Evolutionary conservation across 2,329 filamentous ascomycete genomes (phyloP), one percentile per base, ranked within the genome.

Genomic region (Paecilomyces sp.): DNA sequence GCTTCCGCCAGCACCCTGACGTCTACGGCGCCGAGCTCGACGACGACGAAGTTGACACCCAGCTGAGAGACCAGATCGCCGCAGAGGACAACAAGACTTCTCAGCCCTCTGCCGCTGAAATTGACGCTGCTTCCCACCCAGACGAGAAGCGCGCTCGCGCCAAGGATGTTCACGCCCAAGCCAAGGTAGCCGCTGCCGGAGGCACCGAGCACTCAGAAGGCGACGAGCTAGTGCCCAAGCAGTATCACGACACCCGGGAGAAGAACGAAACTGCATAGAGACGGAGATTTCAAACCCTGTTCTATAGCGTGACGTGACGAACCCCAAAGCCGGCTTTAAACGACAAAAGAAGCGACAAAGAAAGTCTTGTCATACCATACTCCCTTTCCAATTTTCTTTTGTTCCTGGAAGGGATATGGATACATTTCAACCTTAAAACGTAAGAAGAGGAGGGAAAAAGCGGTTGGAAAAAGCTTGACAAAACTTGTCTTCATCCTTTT

Each of bases 1-100:
- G 94, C 81, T 99, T 99, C 84, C 86, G 92, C 67, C 80, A 87
- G 73, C 90, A 97, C 75, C 94, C 94, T 22, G 94, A 97, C 52
- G 83, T 97, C 61, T 99, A 99, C 76, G 92, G 92, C 61, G 84
- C 89, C 52, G 93, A 97, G 74, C 81, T 97, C 18, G 88, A 89
- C 34, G 89, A 92, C 55, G 92, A 95, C 22, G 83, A 86, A 54
- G 78, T 79, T 41, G 73, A 77, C 59, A 69, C 67, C 59, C 74
- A 67, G 61, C 65, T 74, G 31, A 67, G 70, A 36, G 67, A 71
- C 11, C 65, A 72, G 58, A 66, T 68, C 34, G 61, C 61, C 58
- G 18, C 47, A 2, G 57, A 59, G 2, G 15, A 36, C 34, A 24
- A 36, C 34, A 24, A 58, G 8, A 31, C 63, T 31, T 64, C 64